A percentile compares a stretch with the other conserved stretches of the same genome.
Evolutionary conservation across 441 rosid species (phyloP).

Genomic region (Bruguiera hainesii): DNA sequence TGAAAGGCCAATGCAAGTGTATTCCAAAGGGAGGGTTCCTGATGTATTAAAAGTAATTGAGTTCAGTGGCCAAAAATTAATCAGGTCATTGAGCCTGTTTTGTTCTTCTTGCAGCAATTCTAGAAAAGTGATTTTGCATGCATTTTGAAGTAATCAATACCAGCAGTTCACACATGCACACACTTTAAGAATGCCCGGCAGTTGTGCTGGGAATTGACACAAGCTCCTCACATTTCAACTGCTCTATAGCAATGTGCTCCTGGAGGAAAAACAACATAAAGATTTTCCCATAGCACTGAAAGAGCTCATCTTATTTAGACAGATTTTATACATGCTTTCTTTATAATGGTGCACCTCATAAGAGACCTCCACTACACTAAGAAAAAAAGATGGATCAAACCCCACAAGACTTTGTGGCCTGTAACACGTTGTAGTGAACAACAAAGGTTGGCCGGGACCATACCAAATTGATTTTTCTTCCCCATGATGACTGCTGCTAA

Average conservation of each 20-base stretch:
- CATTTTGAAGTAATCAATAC: neutral
- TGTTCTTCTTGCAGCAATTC: neutral
- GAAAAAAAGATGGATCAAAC: neutral
- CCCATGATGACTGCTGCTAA: conserved; percentile 2
- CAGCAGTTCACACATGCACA: neutral
- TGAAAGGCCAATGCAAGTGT: conserved; percentile 87
- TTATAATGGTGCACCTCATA: neutral
- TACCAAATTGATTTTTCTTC: conserved; percentile 1
- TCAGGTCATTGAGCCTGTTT: neutral
- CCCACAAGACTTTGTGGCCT: neutral
- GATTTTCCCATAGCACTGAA: neutral
- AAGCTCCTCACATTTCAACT: too few species aligned
- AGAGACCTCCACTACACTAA: neutral
- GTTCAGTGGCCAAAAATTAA: conserved; percentile 12
- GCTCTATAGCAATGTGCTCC: too few species aligned
- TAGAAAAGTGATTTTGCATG: neutral
- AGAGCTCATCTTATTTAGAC: neutral
- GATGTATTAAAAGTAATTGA: conserved; percentile 24
- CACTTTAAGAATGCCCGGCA: neutral
- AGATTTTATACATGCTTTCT: neutral
- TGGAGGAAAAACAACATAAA: neutral
- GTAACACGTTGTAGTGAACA: neutral
- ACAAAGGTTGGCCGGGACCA: neutral
- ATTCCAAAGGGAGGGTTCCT: conserved; percentile 64
- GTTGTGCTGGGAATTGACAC: neutral